A percentile compares a stretch with the other conserved stretches of the same genome.
Conservation (phyloP, 2,329 filamentous ascomycete species). For the Chaetothyriales sp. region DNA sequence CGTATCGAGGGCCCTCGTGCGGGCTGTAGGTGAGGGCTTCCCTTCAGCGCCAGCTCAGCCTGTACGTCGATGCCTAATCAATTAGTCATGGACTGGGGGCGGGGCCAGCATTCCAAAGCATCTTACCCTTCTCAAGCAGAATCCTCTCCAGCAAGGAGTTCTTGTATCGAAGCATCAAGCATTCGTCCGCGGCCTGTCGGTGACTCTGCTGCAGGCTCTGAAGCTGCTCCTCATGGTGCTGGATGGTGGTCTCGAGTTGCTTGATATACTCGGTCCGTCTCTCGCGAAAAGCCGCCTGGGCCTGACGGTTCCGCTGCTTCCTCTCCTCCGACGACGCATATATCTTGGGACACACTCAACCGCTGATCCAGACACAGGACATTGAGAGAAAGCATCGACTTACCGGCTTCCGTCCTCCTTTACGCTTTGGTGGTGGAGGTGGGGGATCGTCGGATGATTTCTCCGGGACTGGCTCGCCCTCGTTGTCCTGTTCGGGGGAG, state of each 20-base stretch:
- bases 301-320: conserved; percentile 93
- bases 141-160: conserved; percentile 93
- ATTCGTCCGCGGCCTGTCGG: conserved; percentile 87
- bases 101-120: not conserved
- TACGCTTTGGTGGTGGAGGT: conserved; percentile 61
- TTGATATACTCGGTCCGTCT: conserved; percentile 98
- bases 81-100: not conserved
- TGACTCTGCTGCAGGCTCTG: conserved; percentile 88
- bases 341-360: conserved; percentile 44
- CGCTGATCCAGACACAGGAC: conserved; percentile 6
- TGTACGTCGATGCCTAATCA: conserved; percentile 81
- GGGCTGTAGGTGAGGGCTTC: conserved; percentile 59
- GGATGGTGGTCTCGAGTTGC: conserved; percentile 93
- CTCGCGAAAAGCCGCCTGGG: conserved; percentile 92
- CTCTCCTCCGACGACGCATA: conserved; percentile 98
- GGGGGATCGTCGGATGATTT: conserved; percentile 24
- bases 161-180: conserved; percentile 95
- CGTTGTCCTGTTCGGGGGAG: conserved; percentile 31
- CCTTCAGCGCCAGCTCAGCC: conserved; percentile 83
- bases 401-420: conserved; percentile 95
- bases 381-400: conserved; percentile 22
- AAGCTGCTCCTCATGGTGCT: conserved; percentile 86
- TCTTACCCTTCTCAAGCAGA: conserved; percentile 77
- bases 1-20: conserved; percentile 42
- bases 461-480: conserved; percentile 15